Evolutionary conservation across 208 protist genomes (phyloP), one percentile per base, ranked within the genome.

Genomic region (Trypanosoma avium): DNA sequence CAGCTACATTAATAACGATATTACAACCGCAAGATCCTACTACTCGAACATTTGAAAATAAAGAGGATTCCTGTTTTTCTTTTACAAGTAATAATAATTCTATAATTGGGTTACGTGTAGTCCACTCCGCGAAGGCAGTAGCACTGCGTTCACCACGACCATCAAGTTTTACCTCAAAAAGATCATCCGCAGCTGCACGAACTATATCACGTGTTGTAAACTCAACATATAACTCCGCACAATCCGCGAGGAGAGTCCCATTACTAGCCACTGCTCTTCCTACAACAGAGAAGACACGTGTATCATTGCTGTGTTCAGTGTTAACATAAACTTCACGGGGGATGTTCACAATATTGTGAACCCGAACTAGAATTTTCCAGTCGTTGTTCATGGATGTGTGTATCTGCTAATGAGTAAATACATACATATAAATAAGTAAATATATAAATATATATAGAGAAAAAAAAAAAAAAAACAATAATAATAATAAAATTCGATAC

Each of bases 331-430:
- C 78, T 13, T 66, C 24, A 12, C 73, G 59, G 3, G 86, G 86
- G 40, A 93, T 87, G 52, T 88, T 88, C 32, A 90, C 80, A 22
- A 93, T 17, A 53, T 90, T 93, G 75, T 93, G 86, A n/a, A 93
- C 67, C 7, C 79, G 79, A 12, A 86, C 78, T 1, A 83, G 67
- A 21, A 93, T 48, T 15, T 69, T 74, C 80, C 78, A 74, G 33
- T 27, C 13, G 17, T 36, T 46, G 29, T 32, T 43, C 62, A 69
- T 61, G 19, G 2, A 26, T 48, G 8, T 8, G 9, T 15, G 27
- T 4, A 10, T 27, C 45, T 62, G 13, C 4, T 9, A 40, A 32
- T 45, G 8, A 24, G 33, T 21, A 29, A 15, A 59, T 32, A 42
- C 15, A 32, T 35, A 30, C 38, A 50, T 4, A 59, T 15, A 32